These are phyloP conservation scores for Linanthus parryae DNA, from an alignment of 148 eudicot species.

Conservation along the genomic window DNA sequence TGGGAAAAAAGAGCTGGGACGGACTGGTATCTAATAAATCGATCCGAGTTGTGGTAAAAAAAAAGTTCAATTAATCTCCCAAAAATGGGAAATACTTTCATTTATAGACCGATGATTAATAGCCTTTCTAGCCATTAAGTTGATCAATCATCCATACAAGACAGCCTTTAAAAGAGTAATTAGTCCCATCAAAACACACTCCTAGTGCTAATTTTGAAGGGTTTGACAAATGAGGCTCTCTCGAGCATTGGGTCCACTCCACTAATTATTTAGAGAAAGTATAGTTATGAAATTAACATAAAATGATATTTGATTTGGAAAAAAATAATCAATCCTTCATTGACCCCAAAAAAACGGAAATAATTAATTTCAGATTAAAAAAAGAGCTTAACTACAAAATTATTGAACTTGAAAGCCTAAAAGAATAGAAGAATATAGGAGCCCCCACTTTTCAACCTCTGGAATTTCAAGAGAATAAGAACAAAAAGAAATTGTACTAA, in stretches of 20 bases:
- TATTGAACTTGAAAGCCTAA: constrained; percentile 3
- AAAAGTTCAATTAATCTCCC: too few species aligned
- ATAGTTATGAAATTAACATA: neutral
- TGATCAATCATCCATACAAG: too few species aligned
- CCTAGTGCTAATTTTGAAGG: too few species aligned
- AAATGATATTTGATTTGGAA: neutral
- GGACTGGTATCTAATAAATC: too few species aligned
- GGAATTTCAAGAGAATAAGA: constrained; percentile 17
- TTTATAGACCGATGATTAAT: too few species aligned
- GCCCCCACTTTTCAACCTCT: constrained; percentile 6
- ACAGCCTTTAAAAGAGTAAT: too few species aligned
- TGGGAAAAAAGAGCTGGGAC: too few species aligned
- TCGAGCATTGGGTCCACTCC: constrained; percentile 11
- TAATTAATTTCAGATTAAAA: neutral
- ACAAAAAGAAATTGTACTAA: neutral
- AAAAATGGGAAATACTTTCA: too few species aligned
- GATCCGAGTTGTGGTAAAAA: too few species aligned
- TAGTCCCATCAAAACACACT: too few species aligned
- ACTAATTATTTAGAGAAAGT: neutral
- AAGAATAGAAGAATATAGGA: constrained; percentile 9
- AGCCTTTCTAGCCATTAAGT: too few species aligned
- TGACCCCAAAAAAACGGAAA: neutral
- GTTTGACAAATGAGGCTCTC: too few species aligned
- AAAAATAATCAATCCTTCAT: constrained; percentile 2
- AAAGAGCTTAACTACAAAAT: constrained; percentile 6